Evolutionary conservation across 495 filamentous ascomycete species (phyloP).

Genomic region (Neurospora sp.): DNA sequence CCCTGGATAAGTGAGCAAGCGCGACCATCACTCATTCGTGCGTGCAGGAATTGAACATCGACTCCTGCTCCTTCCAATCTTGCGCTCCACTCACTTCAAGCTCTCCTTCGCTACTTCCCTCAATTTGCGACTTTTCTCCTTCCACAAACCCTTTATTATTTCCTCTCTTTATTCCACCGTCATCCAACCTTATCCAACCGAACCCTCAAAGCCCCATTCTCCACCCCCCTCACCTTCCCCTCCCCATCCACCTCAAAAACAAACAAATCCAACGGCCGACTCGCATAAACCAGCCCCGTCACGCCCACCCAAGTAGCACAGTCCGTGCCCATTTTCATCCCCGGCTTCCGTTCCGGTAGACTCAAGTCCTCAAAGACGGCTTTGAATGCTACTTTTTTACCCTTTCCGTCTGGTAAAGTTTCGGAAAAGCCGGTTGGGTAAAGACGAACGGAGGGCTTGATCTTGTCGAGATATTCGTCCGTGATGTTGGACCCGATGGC

Average conservation of each 20-base stretch:
- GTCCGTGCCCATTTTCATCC: constrained; percentile 20
- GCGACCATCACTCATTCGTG: no score
- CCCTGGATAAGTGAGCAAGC: no score
- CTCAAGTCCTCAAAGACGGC: constrained; percentile 31
- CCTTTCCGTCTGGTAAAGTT: constrained; percentile 13
- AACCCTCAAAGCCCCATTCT: constrained; percentile 30
- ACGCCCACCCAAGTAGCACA: constrained; percentile 32
- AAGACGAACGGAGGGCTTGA: constrained; percentile 20
- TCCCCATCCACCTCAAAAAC: constrained; percentile 30
- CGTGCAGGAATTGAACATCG: no score
- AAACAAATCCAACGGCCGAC: constrained; percentile 30
- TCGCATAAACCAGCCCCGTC: constrained; percentile 26
- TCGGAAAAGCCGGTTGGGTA: constrained; percentile 34
- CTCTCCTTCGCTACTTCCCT: no score
- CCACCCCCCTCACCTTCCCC: constrained; percentile 25
- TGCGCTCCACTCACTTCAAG: no score
- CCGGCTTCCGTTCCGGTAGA: constrained; percentile 7
- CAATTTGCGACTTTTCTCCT: no score
- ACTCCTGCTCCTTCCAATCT: no score
- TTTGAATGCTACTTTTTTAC: constrained; percentile 28
- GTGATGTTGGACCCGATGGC: constrained; percentile 21
- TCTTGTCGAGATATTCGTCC: constrained; percentile 14
- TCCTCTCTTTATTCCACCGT: not conserved
- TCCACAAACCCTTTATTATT: no score
- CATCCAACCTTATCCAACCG: constrained; percentile 21